Evolutionary conservation across 768 basidiomycete genomes (phyloP), one percentile per base, ranked within the genome.

Genomic region (Kwoniella sp.): DNA sequence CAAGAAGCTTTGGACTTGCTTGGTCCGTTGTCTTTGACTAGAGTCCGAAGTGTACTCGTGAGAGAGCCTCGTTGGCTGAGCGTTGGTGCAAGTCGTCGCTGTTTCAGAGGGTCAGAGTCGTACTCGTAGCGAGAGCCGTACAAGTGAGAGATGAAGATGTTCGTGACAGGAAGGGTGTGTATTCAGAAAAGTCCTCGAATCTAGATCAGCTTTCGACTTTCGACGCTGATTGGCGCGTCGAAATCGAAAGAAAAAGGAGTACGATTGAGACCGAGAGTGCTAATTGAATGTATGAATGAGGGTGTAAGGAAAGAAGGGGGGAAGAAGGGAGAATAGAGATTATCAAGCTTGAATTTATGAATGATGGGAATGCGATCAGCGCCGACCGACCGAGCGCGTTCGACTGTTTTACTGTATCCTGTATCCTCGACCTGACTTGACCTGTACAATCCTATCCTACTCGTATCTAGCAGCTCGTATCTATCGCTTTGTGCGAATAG

Each of bases 331-430:
- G 17, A 11, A 4, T 17, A 45, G 41, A 4, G 15, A 45, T 45
- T 45, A n/a, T n/a, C 41, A 45, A 45, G 41, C 41, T 45, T 45
- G 41, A 45, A 37, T 45, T 45, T 45, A 45, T 45, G 41, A 45
- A 45, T 45, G 41, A 45, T 45, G 41, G 41, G 41, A 45, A 45
- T 3, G 3, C 4, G 15, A 20, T 7, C 3, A 17, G 41, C n/a
- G n/a, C n/a, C n/a, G n/a, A n/a, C n/a, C n/a, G n/a, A n/a, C n/a
- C n/a, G n/a, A n/a, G n/a, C n/a, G n/a, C n/a, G n/a, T n/a, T n/a
- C n/a, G n/a, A n/a, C n/a, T n/a, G n/a, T n/a, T n/a, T n/a, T n/a
- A n/a, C n/a, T n/a, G n/a, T n/a, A n/a, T n/a, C n/a, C n/a, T n/a
- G n/a, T n/a, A n/a, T n/a, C n/a, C n/a, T n/a, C n/a, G n/a, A n/a